Evolutionary conservation across 202 grass and related monocot genomes (phyloP), one percentile per base, ranked within the genome.

Genomic region (Musa balbisiana): DNA sequence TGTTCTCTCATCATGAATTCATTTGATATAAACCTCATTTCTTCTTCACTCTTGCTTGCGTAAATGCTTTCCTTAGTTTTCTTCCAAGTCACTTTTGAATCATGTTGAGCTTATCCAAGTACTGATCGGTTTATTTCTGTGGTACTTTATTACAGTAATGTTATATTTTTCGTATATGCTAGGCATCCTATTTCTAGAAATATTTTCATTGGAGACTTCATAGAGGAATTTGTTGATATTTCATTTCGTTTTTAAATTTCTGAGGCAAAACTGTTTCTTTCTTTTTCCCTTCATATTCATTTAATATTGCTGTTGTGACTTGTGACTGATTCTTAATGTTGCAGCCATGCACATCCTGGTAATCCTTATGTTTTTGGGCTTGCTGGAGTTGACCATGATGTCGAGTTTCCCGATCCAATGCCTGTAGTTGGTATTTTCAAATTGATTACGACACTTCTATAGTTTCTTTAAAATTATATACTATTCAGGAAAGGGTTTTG

Each of bases 371-470:
- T 93, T 55, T 93, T 93, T 83, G 93, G 93, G 67, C 90, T 97
- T 76, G 93, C 90, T 78, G 93, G 89, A 85, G 84, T 86, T 79
- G 90, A 97, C 50, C 84, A 93, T 85, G 90, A 97, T 82, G 88
- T 97, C 49, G 93, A 97, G 72, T 97, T 97, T 78, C 93, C 93
- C 62, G 93, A 97, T 84, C 93, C 93, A 80, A 97, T 97, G 93
- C 90, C 93, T 69, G 86, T 97, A 79, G 88, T 97, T 81, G 93
- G 93, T 96, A 92, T 55, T 74, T 14, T 58, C 26, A 22, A n/a
- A 19, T 3, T 51, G 17, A 51, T 71, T 21, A n/a, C 22, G 51
- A 24, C 11, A 21, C 8, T 52, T n/a, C 10, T 71, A 20, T 43
- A 0, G 33, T 43, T 43, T 43, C 33, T 43, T 43, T 43, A 43